Evolutionary conservation across 2,329 filamentous ascomycete genomes (phyloP), one percentile per base, ranked within the genome.

Genomic region (Phyllosticta citriasiana): DNA sequence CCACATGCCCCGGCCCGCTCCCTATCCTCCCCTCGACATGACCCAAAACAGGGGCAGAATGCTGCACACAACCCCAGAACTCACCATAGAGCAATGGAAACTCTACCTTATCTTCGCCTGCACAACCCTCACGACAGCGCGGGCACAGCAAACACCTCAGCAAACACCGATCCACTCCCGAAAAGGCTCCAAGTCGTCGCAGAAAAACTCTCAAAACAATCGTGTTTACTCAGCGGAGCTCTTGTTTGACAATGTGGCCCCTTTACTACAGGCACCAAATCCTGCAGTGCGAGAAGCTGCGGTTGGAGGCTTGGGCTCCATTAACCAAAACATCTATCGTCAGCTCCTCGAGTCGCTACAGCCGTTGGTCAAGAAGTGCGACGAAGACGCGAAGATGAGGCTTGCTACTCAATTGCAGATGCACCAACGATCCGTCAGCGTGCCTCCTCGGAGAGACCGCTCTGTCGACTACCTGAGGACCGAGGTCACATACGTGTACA

Each of bases 11-110:
- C 78, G 79, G 70, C 62, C 74, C 66, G 64, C 68, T 67, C 69
- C 77, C 63, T 69, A 86, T 16, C 77, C 84, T 14, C 82, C 86
- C 67, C 84, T 88, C 65, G 85, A 85, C 59, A 78, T 82, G 19
- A 83, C 86, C 56, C 77, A 81, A 6, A 78, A 79, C 27, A 86
- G 81, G 69, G 83, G 82, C 63, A 85, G 74, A 16, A 65, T 76
- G 35, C 72, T 82, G 62, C 87, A 85, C 2, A 87, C 88, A 0
- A 88, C 91, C 19, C 89, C 92, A 0, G 91, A 96, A 67, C 85
- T 96, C 24, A 81, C 97, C 62, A 85, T 99, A 62, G 95, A 97
- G 73, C 94, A 99, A 72, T 99, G 93, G 93, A 97, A 97, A 74
- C 79, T 97, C 2, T 97, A 97, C 72, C 81, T 99, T 26, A 92